Evolutionary conservation across 768 basidiomycete genomes (phyloP), one percentile per base, ranked within the genome.

Genomic region (Russula ochroleuca): DNA sequence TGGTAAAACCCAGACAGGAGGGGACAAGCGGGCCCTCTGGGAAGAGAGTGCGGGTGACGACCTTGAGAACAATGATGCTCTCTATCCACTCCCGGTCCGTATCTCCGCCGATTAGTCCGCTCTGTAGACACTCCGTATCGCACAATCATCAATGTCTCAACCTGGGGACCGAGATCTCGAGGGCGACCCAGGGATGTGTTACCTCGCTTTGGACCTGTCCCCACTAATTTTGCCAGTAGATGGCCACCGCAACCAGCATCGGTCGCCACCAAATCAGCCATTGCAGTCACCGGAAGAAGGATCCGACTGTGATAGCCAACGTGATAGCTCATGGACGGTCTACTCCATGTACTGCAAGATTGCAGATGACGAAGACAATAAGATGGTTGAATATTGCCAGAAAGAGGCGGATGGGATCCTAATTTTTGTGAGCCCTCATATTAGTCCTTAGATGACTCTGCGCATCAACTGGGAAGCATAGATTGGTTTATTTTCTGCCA

Each of bases 1-100:
- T 15, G 75, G 73, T 73, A 72, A 74, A 74, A 74, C 73, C 68
- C 69, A 73, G 75, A 79, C 79, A 73, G 80, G 80, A 80, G 80
- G 80, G 78, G 80, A 73, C 72, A 47, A 60, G 28, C 11, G 8
- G 19, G 56, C 19, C 33, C 37, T n/a, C 25, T 38, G 25, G 21
- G 60, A 28, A 51, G 31, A 33, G 47, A n/a, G 61, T 19, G 54
- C 25, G 23, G 47, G 37, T 21, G 59, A 50, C 33, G 7, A 43
- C 21, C 59, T 43, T 33, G 55, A 43, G 57, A 40, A 59, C 57
- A 59, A 59, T 33, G 55, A 28, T 31, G 2, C 41, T 31, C 15
- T 41, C 10, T 3, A 17, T 15, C 15, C 15, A 6, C 15, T 15
- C 40, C 49, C 59, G 59, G 50, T 50, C 59, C 50, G 54, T 40